Evolutionary conservation across 768 basidiomycete genomes (phyloP).

Genomic region (Mycena polygramma): DNA sequence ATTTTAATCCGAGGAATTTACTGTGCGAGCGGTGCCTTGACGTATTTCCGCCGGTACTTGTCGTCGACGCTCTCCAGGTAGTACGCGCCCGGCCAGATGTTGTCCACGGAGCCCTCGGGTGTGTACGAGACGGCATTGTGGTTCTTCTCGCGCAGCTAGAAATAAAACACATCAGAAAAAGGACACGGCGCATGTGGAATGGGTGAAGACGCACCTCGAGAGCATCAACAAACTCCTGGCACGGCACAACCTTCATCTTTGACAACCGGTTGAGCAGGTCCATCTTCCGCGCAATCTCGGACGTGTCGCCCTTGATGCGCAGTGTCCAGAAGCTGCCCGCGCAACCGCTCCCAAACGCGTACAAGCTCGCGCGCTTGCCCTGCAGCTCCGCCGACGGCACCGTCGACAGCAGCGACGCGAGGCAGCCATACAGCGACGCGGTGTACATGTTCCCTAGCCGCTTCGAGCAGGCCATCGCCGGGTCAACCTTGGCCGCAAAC

Average conservation of each 20-base stretch:
- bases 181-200: neutral
- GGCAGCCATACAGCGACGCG: slow-evolving; percentile 93
- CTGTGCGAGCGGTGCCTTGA: slow-evolving; percentile 39
- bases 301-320: slow-evolving; percentile 88
- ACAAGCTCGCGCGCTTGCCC: slow-evolving; percentile 92
- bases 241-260: slow-evolving; percentile 91
- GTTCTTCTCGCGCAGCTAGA: slow-evolving; percentile 94
- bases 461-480: slow-evolving; percentile 88
- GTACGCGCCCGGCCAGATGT: slow-evolving; percentile 95
- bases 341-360: slow-evolving; percentile 96
- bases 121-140: slow-evolving; percentile 91
- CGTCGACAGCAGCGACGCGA: slow-evolving; percentile 86
- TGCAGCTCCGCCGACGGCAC: slow-evolving; percentile 77
- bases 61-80: slow-evolving; percentile 93
- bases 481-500: slow-evolving; percentile 82
- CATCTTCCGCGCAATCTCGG: slow-evolving; percentile 84
- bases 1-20: neutral
- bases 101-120: slow-evolving; percentile 88
- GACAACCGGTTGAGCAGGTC: slow-evolving; percentile 83
- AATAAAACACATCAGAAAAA: slow-evolving; percentile 6
- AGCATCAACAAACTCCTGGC: slow-evolving; percentile 92
- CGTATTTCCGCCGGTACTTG: slow-evolving; percentile 94
- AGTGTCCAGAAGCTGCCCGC: slow-evolving; percentile 96
- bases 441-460: slow-evolving; percentile 99
- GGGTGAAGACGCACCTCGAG: slow-evolving; percentile 66